Evolutionary conservation across 2,329 filamentous ascomycete species (phyloP).

Genomic region (Cytospora piceae): DNA sequence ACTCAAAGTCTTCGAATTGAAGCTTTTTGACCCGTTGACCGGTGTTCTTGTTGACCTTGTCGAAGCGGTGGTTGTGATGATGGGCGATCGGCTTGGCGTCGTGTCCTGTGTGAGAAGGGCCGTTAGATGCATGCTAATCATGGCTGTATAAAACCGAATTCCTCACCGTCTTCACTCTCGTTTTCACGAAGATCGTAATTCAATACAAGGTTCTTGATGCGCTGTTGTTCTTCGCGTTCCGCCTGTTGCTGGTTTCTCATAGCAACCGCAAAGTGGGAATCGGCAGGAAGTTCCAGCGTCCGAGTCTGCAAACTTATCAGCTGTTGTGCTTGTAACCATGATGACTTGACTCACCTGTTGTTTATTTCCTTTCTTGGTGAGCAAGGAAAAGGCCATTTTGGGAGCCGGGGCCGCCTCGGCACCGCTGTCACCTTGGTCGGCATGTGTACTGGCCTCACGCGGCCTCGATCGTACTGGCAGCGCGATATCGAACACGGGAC

Average conservation of each 20-base stretch:
- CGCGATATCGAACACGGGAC: conserved; percentile 93
- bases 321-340: neutral
- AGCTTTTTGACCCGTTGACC: conserved; percentile 85
- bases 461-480: conserved; percentile 80
- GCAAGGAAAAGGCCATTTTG: conserved; percentile 95
- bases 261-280: conserved; percentile 92
- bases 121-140: conserved; percentile 7
- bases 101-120: conserved; percentile 44
- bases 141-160: neutral
- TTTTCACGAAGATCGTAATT: conserved; percentile 92
- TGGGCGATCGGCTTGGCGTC: conserved; percentile 52
- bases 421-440: conserved; percentile 43
- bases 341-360: conserved; percentile 69
- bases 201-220: conserved; percentile 96
- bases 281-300: conserved; percentile 84
- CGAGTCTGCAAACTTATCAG: conserved; percentile 65
- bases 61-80: conserved; percentile 56
- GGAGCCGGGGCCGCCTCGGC: conserved; percentile 41
- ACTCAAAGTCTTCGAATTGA: conserved; percentile 96
- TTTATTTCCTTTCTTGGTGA: conserved; percentile 94
- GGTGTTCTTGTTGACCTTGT: conserved; percentile 64
- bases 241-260: conserved; percentile 96
- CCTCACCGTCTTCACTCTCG: conserved; percentile 78
- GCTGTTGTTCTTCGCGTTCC: conserved; percentile 93
- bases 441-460: conserved; percentile 57